Evolutionary conservation across 805 yeast genomes (phyloP).

Genomic region (Barnettozyma wickerhamii): DNA sequence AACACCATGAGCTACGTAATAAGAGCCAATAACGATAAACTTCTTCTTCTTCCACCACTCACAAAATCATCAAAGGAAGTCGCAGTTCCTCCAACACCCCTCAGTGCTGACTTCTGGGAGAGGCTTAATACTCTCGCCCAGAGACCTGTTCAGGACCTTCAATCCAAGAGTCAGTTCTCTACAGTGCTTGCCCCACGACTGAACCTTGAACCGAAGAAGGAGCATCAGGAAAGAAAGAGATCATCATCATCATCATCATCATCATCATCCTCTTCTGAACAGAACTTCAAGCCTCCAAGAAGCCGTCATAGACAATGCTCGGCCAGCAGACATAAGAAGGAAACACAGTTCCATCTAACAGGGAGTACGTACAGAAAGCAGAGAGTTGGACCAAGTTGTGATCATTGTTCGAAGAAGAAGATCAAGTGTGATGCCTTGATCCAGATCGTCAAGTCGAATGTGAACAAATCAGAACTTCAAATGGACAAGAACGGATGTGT

Average conservation of each 20-base stretch:
- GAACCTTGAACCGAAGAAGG: too few relatives aligned
- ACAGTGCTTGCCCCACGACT: not conserved
- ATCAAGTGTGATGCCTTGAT: constrained; percentile 11
- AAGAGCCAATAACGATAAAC: not conserved
- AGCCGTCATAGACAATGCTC: not conserved
- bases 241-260: constrained; percentile 29
- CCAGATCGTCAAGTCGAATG: constrained; percentile 1
- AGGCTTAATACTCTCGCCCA: not conserved
- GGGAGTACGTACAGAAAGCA: constrained; percentile 8
- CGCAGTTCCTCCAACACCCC: not conserved
- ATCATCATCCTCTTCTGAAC: constrained; percentile 13
- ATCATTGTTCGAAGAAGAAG: constrained; percentile 6
- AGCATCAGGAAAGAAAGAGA: too few relatives aligned
- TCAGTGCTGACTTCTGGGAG: not conserved
- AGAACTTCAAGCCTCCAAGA: not conserved
- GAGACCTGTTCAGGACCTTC: not conserved
- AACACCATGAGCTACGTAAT: not conserved
- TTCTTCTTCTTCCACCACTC: not conserved
- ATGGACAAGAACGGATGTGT: constrained; percentile 3
- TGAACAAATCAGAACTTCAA: not conserved
- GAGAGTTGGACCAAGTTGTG: constrained; percentile 11
- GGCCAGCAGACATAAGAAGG: constrained; percentile 31
- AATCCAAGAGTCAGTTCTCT: not conserved
- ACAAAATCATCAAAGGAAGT: not conserved
- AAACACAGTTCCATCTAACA: constrained; percentile 2